These are phyloP conservation scores for Pholiota microspora DNA, from an alignment of 768 basidiomycete genomes.

Conservation along the genomic window DNA sequence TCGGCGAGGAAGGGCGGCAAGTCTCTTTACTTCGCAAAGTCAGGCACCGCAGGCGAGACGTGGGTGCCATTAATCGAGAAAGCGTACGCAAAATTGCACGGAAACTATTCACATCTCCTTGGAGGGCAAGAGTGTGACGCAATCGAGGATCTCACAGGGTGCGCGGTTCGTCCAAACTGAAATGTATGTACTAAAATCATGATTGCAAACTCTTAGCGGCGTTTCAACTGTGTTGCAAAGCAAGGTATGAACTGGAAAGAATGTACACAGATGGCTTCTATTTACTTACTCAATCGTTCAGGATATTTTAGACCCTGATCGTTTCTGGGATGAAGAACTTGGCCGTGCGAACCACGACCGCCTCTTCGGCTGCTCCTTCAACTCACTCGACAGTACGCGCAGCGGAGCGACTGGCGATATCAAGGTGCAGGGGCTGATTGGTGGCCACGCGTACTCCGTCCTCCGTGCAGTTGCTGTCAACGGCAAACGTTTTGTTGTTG, in stretches of 20 bases:
- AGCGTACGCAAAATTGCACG: slow-evolving; percentile 56
- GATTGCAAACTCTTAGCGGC: neutral
- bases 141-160: slow-evolving; percentile 59
- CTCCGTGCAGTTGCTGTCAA: slow-evolving; percentile 43
- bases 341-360: slow-evolving; percentile 43
- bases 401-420: slow-evolving; percentile 19
- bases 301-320: slow-evolving; percentile 49
- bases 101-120: slow-evolving; percentile 36
- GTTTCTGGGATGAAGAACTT: slow-evolving; percentile 52
- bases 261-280: neutral
- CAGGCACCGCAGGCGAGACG: slow-evolving; percentile 45
- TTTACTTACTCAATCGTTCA: slow-evolving; percentile 9
- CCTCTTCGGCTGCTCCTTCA: slow-evolving; percentile 48
- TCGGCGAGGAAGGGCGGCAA: slow-evolving; percentile 48
- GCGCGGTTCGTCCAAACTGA: slow-evolving; percentile 6
- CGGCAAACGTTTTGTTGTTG: slow-evolving; percentile 49
- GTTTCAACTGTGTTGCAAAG: slow-evolving; percentile 1
- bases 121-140: slow-evolving; percentile 43
- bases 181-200: neutral
- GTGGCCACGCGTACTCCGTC: slow-evolving; percentile 49
- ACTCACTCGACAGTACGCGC: slow-evolving; percentile 27
- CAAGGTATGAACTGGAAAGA: neutral
- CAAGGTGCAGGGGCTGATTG: slow-evolving; percentile 36
- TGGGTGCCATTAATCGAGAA: slow-evolving; percentile 64
- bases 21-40: slow-evolving; percentile 48